Evolutionary conservation across 768 basidiomycete genomes (phyloP).

Genomic region (Auriscalpium microsporum): DNA sequence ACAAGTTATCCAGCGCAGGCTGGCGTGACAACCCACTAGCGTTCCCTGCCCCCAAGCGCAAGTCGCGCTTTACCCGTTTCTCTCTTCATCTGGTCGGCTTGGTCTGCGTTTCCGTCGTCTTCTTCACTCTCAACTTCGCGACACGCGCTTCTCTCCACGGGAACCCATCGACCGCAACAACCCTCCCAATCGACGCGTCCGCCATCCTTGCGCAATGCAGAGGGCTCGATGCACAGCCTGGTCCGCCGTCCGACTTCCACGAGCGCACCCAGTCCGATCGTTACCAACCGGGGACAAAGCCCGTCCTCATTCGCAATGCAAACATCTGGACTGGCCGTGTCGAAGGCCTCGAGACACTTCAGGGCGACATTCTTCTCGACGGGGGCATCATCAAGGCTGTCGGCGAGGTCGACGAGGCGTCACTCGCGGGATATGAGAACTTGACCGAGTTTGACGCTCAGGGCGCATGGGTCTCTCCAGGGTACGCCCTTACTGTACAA

Average conservation of each 20-base stretch:
- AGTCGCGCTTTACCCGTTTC: too few relatives aligned
- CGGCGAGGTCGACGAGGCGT: conserved; percentile 24
- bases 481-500: conserved; percentile 11
- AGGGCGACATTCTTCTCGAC: conserved; percentile 55
- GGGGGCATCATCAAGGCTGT: conserved; percentile 55
- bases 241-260: conserved; percentile 27
- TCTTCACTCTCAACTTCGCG: neutral
- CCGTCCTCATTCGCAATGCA: conserved; percentile 56
- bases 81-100: too few relatives aligned
- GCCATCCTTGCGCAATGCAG: conserved; percentile 27
- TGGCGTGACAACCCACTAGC: too few relatives aligned
- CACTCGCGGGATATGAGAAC: neutral
- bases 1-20: too few relatives aligned
- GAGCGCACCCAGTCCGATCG: conserved; percentile 41
- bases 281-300: conserved; percentile 41
- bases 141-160: neutral
- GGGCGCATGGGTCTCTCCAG: conserved; percentile 64
- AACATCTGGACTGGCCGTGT: conserved; percentile 69
- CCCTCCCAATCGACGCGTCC: conserved; percentile 3
- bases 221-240: conserved; percentile 28
- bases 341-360: conserved; percentile 46
- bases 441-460: conserved; percentile 41
- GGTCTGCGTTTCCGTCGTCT: neutral
- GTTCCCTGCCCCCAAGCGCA: too few relatives aligned
- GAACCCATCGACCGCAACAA: neutral